Percentiles rank a stretch among this genome's conserved stretches.
Evolutionary conservation across 208 protist genomes (phyloP).

Genomic region (Kentomonas sorsogonicus): DNA sequence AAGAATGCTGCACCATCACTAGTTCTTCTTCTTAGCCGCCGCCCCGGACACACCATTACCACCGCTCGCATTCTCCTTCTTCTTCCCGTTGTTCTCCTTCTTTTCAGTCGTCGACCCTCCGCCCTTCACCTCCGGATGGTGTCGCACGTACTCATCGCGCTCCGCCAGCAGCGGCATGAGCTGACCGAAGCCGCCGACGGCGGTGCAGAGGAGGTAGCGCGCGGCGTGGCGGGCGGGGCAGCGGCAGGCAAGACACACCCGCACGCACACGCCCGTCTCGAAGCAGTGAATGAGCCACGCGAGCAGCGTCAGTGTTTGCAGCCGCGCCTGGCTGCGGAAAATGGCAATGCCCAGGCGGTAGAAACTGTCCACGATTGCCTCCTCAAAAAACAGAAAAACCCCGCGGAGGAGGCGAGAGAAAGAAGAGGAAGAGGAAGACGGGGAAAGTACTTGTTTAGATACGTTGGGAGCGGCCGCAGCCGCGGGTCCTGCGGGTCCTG

Average conservation of each 20-base stretch:
- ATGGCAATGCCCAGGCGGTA: conserved; percentile 22
- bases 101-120: too few species aligned
- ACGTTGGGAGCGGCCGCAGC: conserved; percentile 10
- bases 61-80: too few species aligned
- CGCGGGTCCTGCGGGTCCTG: conserved; percentile 24
- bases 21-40: too few species aligned
- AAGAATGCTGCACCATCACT: too few species aligned
- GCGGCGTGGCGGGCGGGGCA: conserved; percentile 17
- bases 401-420: background rate
- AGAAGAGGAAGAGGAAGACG: background rate
- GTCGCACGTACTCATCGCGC: conserved; percentile 25
- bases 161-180: conserved; percentile 32
- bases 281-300: conserved; percentile 50
- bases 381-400: conserved; percentile 30
- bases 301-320: conserved; percentile 27
- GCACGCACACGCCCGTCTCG: conserved; percentile 42
- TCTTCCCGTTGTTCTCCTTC: too few species aligned
- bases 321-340: conserved; percentile 30
- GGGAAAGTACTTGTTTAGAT: background rate
- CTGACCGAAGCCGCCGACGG: conserved; percentile 44
- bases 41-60: too few species aligned
- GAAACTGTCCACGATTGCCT: conserved; percentile 28
- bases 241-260: conserved; percentile 40
- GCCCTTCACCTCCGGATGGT: conserved; percentile 11
- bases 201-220: conserved; percentile 36